Evolutionary conservation across 2,329 filamentous ascomycete species (phyloP), one percentile per base, ranked within the genome.

Genomic region (Rugonectria rugulosa): DNA sequence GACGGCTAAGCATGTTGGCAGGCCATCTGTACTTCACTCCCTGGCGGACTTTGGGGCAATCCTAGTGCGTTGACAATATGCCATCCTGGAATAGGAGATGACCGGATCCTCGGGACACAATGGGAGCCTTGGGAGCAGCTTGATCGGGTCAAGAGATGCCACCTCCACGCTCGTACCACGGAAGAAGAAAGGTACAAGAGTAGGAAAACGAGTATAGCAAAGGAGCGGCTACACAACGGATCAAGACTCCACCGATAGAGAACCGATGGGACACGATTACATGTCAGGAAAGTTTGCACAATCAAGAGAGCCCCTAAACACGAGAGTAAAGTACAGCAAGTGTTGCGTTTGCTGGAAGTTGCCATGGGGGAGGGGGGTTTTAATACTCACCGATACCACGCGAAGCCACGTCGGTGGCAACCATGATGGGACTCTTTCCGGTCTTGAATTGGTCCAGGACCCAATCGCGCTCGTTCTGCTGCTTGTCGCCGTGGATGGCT

Each of bases 351-450:
- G 80, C 84, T 83, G 81, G 81, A 81, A 79, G 78, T 81, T 81
- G 82, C 79, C 76, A 74, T 68, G 68, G 62, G 64, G 70, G 71
- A 71, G 72, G 77, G 76, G 73, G 79, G 77, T 20, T 56, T 83
- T 81, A 21, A 86, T 90, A 94, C 92, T 96, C 96, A 97, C 95
- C 95, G 81, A 99, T 97, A 92, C 95, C 95, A 93, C 95, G 95
- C 75, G 95, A 98, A 81, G 95, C 95, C 80, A 99, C 95, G 74
- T 98, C 95, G 66, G 95, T 99, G 81, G 95, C 95, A 81, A 99
- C 95, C 93, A 99, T 97, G 87, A 99, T 96, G 75, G 95, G 95
- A 81, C 92, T 97, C 85, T 98, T 97, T 80, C 92, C 93, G 65
- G 91, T 91, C 88, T 98, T 99, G 88, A 99, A 99, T 78, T 98